Base-by-base conservation (phyloP, 495 filamentous ascomycete genomes). In the Bathelium albidoporum region DNA sequence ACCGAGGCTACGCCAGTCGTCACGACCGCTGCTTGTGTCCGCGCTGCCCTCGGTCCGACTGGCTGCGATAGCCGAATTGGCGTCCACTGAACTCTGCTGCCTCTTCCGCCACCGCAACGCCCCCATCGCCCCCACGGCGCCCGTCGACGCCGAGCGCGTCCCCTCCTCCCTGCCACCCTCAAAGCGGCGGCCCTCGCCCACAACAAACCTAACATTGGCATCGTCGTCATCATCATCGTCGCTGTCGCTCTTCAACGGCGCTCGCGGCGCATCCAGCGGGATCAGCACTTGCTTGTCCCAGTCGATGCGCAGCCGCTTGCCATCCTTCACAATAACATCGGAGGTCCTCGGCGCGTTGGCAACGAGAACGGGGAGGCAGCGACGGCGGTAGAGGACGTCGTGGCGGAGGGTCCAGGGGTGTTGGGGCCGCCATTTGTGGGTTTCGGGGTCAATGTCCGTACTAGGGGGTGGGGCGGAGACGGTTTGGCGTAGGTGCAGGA, bases 291-390 rank as follows among this genome's bases (percentile, higher is more conserved):
- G 62, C 58, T 71, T 69, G 16, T 69, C 68, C 58, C 66, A 66
- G 64, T 73, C 68, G 64, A 76, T 73, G 16, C 68, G 68, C 62
- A 75, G 64, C 63, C 74, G 73, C 41, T 63, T 62, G 55, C 71
- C 74, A 20, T 68, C 22, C 60, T 61, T 70, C 63, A 73, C 72
- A 1, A 77, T 64, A 7, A 75, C 65, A 64, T 74, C 69, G 63
- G 67, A 71, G 0, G 73, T 73, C 26, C 74, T 63, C 1, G 71
- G 65, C 5, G 73, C 66, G 28, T 67, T 59, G 22, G 66, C 65
- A 14, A 71, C 61, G 7, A 77, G 63, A 16, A 74, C 61, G 10
- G 74, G 74, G 31, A 71, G 65, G 60, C 73, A 75, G 9, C 73
- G 71, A 1, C 73, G 70, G 26, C 67, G 71, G 67, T 75, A 77